Percentiles rank a stretch among this genome's conserved stretches.
Conservation (phyloP, 495 filamentous ascomycete genomes). For the Umbilicaria muhlenbergii region DNA sequence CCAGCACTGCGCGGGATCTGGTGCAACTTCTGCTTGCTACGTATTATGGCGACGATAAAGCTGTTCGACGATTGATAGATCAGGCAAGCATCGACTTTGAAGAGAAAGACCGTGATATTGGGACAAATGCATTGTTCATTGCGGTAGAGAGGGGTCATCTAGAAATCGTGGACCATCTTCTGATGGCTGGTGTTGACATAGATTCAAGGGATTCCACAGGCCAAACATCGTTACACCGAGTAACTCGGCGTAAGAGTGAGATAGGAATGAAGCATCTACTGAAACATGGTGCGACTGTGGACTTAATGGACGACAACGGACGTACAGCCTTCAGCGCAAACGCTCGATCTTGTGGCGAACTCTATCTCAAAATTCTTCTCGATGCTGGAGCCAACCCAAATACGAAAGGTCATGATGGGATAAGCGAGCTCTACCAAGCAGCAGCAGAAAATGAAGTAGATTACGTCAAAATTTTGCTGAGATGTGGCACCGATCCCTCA, state of each 20-base stretch:
- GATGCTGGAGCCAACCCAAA: slow-evolving; percentile 9
- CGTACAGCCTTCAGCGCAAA: slow-evolving; percentile 12
- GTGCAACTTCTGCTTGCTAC: too few species aligned
- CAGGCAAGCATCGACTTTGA: too few species aligned
- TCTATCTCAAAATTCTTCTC: slow-evolving; percentile 7
- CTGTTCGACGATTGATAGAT: too few species aligned
- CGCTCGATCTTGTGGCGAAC: not conserved
- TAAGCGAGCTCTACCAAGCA: slow-evolving; percentile 8
- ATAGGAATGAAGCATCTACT: slow-evolving; percentile 6
- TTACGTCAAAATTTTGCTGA: slow-evolving; percentile 7
- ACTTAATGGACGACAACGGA: slow-evolving; percentile 8
- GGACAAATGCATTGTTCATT: too few species aligned
- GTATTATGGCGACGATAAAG: too few species aligned
- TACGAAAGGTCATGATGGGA: slow-evolving; percentile 4
- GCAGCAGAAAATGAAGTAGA: slow-evolving; percentile 3
- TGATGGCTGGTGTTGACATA: slow-evolving; percentile 19
- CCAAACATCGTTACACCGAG: slow-evolving; percentile 29
- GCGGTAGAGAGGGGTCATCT: not conserved
- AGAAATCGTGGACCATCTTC: not conserved
- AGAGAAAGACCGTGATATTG: too few species aligned
- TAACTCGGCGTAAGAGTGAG: slow-evolving; percentile 4
- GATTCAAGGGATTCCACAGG: slow-evolving; percentile 60
- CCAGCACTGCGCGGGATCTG: too few species aligned
- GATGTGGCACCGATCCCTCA: slow-evolving; percentile 12
- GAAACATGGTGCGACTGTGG: not conserved